A percentile compares a stretch with the other conserved stretches of the same genome.
Conservation (phyloP, 495 filamentous ascomycete species). For the Penicillium pulvis region DNA sequence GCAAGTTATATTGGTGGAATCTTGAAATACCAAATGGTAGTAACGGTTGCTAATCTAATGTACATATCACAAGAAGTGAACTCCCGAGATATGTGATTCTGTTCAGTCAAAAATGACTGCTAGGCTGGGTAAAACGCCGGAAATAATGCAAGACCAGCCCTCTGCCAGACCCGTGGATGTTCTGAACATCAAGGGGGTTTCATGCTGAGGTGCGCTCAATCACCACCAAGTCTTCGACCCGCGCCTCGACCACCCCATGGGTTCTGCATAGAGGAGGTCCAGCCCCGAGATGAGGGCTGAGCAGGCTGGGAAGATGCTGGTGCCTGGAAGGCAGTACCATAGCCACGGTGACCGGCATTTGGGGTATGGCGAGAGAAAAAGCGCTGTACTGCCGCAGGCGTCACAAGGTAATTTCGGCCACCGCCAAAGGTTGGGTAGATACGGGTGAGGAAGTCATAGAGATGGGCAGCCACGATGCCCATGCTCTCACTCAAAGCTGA, state of each 20-base stretch:
- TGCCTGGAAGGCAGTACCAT: constrained; percentile 59
- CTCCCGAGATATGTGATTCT: background rate
- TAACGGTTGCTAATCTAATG: background rate
- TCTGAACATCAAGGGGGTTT: background rate
- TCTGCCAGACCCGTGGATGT: background rate
- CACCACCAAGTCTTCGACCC: constrained; percentile 64
- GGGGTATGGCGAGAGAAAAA: constrained; percentile 54
- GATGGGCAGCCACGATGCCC: constrained; percentile 79
- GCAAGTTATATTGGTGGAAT: background rate
- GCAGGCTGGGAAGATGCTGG: constrained; percentile 23
- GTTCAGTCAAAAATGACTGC: background rate
- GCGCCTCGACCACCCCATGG: constrained; percentile 67
- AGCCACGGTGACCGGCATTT: constrained; percentile 42
- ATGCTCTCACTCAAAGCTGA: constrained; percentile 57
- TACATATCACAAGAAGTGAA: background rate
- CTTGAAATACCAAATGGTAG: background rate
- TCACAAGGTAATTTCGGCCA: constrained; percentile 68
- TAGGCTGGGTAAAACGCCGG: background rate
- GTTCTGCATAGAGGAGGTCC: constrained; percentile 38
- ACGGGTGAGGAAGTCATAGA: constrained; percentile 81
- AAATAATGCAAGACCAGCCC: background rate
- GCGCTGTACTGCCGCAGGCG: constrained; percentile 65
- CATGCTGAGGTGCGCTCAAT: background rate
- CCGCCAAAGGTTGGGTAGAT: constrained; percentile 84
- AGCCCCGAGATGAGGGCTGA: constrained; percentile 33